These are phyloP conservation scores for Xylariomycetidae sp. DNA, from an alignment of 2,329 filamentous ascomycete genomes.

Conservation along the genomic window DNA sequence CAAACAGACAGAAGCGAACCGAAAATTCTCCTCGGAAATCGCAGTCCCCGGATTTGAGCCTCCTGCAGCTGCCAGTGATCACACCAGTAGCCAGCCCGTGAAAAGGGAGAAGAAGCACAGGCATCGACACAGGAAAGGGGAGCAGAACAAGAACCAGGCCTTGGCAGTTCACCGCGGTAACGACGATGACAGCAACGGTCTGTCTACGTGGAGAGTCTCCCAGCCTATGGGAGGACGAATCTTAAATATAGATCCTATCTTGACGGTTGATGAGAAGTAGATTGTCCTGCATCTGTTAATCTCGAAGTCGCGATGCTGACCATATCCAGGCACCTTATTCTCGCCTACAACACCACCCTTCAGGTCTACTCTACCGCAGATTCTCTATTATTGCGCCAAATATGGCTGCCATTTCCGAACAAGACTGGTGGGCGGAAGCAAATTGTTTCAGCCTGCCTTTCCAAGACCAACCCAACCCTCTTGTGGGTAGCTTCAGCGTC, in stretches of 20 bases:
- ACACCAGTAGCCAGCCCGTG: too few species aligned
- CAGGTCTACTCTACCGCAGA: conserved; percentile 78
- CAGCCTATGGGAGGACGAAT: conserved; percentile 63
- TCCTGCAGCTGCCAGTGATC: too few species aligned
- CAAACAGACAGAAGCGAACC: conserved; percentile 11
- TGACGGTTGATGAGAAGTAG: conserved; percentile 58
- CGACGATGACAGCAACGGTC: too few species aligned
- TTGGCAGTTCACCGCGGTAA: too few species aligned
- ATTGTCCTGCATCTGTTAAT: conserved; percentile 15
- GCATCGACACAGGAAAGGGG: too few species aligned
- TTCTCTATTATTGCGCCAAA: conserved; percentile 72
- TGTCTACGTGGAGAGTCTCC: conserved; percentile 51
- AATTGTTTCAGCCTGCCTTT: conserved; percentile 42
- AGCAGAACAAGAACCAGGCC: too few species aligned
- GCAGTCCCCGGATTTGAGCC: too few species aligned
- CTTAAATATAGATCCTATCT: conserved; percentile 59
- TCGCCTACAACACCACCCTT: conserved; percentile 69
- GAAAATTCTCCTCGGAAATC: conserved; percentile 2
- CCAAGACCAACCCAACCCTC: conserved; percentile 38
- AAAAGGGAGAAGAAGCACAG: too few species aligned
- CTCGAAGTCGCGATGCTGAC: conserved; percentile 18
- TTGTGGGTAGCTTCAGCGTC: conserved; percentile 58
- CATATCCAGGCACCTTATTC: conserved; percentile 60
- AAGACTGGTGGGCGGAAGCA: conserved; percentile 23
- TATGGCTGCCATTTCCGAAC: conserved; percentile 45